phyloP scores from a whole-genome alignment of 345 rosid species.

The Capsella bursapastoris region DNA sequence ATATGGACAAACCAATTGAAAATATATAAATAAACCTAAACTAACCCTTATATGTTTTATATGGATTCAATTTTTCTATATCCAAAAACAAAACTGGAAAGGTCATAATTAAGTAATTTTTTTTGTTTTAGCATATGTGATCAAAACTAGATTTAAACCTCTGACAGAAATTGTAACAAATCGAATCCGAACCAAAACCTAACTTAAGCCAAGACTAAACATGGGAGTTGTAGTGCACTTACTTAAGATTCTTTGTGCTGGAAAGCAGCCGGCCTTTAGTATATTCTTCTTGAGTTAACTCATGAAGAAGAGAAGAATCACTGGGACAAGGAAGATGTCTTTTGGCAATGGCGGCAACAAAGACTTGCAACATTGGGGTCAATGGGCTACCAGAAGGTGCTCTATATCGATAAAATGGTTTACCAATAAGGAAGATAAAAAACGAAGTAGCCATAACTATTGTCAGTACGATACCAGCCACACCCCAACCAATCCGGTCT shows the following conservation, averaged over 20 bases:
- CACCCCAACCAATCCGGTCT: constrained; percentile 87
- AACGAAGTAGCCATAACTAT: constrained; percentile 71
- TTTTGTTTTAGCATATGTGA: not conserved
- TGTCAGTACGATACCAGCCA: constrained; percentile 65
- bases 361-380: constrained; percentile 81
- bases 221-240: constrained; percentile 39
- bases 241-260: constrained; percentile 73
- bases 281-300: constrained; percentile 50
- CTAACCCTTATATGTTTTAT: not conserved
- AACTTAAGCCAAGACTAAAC: not conserved
- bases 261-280: constrained; percentile 63
- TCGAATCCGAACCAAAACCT: not conserved
- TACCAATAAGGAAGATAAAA: constrained; percentile 63
- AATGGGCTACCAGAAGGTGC: constrained; percentile 77
- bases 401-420: constrained; percentile 74
- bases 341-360: constrained; percentile 77
- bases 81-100: too few species aligned
- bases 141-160: not conserved
- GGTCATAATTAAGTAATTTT: too few species aligned
- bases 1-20: not conserved
- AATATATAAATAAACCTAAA: not conserved
- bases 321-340: constrained; percentile 67
- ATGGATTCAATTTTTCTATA: not conserved
- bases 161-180: not conserved
- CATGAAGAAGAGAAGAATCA: constrained; percentile 59